Evolutionary conservation across 495 filamentous ascomycete species (phyloP), one percentile per base, ranked within the genome.

Genomic region (Usnea hakonensis): DNA sequence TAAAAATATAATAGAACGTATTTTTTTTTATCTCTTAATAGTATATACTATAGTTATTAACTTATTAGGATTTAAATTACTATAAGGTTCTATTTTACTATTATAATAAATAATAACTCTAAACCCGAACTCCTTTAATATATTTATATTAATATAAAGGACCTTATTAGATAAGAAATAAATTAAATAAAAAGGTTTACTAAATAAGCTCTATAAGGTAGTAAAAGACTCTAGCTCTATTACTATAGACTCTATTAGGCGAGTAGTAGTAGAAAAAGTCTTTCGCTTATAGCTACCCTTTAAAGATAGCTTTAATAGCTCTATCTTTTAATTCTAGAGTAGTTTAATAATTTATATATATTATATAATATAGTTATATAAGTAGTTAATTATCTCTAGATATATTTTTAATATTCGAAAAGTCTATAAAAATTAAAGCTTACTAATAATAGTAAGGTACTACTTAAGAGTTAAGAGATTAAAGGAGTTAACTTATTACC

Each of bases 1-100:
- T 5, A 62, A 26, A 55, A 67, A 67, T 35, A 67, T 35, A 41
- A 64, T 64, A 21, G 23, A 38, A 16, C 19, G 19, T 6, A 43
- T 43, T n/a, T n/a, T n/a, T n/a, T n/a, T n/a, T 43, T 43, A 43
- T n/a, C 5, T 8, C 5, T 23, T 23, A 41, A 0, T 54, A 19
- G 37, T 61, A 60, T 35, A 67, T 35, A 41, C 60, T 64, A 50
- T 23, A 38, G 10, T 64, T 37, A 16, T 60, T 67, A 54, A 28
- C 50, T 30, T 10, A 33, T 56, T 32, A 35, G 33, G 21, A 0
- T 3, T 33, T 44, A 60, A 46, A 55, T 48, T 38, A 19, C 4
- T 52, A 14, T n/a, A 54, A 41, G 2, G 21, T 40, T 11, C 23
- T 32, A 30, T 48, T 38, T 16, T 59, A 17, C 50, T 58, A 63